Conservation (phyloP, 345 rosid species). For the Angophora floribunda region DNA sequence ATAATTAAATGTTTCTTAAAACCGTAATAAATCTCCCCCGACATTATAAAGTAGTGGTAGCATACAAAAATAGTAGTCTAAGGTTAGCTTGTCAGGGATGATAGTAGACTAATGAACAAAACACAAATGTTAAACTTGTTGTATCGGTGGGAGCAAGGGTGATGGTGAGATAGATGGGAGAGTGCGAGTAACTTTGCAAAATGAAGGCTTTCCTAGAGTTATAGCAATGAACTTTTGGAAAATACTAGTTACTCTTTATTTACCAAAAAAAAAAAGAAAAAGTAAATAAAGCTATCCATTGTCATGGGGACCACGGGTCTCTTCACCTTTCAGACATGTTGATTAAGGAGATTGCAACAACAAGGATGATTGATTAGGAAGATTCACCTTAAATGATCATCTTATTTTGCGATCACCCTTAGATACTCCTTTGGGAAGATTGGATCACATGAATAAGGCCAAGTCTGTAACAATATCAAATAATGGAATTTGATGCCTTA, state of each 20-base stretch:
- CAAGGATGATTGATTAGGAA: no score
- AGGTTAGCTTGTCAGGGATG: not conserved
- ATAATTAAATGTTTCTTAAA: no score
- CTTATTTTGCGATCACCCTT: no score
- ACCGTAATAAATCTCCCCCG: accelerated
- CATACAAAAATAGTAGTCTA: not conserved
- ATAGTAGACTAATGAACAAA: not conserved
- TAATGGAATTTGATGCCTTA: no score
- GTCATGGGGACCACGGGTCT: no score
- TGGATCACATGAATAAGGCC: no score
- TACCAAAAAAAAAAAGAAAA: not conserved
- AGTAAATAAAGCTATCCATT: not conserved
- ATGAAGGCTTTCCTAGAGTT: not conserved
- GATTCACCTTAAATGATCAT: no score
- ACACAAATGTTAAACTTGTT: not conserved
- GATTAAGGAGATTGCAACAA: no score
- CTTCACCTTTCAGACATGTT: no score
- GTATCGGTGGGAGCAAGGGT: not conserved
- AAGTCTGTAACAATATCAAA: no score
- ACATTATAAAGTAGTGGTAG: not conserved
- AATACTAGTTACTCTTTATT: not conserved
- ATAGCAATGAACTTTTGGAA: not conserved
- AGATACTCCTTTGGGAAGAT: no score
- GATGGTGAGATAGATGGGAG: not conserved
- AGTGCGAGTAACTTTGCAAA: accelerated